Base-by-base conservation (phyloP, 306 rosid genomes). In the Cercis canadensis region DNA sequence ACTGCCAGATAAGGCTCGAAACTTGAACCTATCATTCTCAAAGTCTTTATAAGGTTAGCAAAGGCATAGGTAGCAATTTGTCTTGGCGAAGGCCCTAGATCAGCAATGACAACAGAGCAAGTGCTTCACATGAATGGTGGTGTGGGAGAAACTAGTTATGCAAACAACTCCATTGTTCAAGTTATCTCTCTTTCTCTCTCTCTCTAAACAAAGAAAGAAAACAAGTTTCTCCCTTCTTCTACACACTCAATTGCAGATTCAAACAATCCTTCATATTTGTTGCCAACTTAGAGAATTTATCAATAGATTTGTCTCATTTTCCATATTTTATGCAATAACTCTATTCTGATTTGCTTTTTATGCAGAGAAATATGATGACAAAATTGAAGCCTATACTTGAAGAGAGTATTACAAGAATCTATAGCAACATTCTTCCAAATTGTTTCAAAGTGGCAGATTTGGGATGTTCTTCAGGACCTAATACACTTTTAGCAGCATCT, bases 391-490 rank as follows among this genome's bases (percentile, higher is more conserved):
- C 77, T 5, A 57, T 44, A 45, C 18, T 75, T 0, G 49, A 65
- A 18, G 74, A 69, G 19, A 19, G 65, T 29, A 34, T 66, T 11
- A 46, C 9, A 13, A 31, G 65, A 59, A 19, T 75, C 0, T 57
- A 32, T 8, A 0, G 19, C 43, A 46, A 40, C 43, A 8, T 10
- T 3, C 24, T 40, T 55, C 67, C 73, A 0, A 59, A 62, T 6
- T 77, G 82, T 7, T 31, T 77, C 11, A 77, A 46, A 56, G 21
- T 77, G 29, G 82, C 82, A 47, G 82, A 77, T 39, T 67, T 73
- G 4, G 83, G 83, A 2, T 79, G 83, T 46, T 73, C 83, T 18
- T 66, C 79, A 0, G 77, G 77, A 29, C 69, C 70, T 4, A 76
- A 61, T n/a, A 41, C 70, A 4, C 52, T 44, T 4, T 0, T 24